A percentile compares a stretch with the other conserved stretches of the same genome.
These are phyloP conservation scores for Cyberlindnera suaveolens DNA, from an alignment of 805 yeast species.

Conservation along the genomic window DNA sequence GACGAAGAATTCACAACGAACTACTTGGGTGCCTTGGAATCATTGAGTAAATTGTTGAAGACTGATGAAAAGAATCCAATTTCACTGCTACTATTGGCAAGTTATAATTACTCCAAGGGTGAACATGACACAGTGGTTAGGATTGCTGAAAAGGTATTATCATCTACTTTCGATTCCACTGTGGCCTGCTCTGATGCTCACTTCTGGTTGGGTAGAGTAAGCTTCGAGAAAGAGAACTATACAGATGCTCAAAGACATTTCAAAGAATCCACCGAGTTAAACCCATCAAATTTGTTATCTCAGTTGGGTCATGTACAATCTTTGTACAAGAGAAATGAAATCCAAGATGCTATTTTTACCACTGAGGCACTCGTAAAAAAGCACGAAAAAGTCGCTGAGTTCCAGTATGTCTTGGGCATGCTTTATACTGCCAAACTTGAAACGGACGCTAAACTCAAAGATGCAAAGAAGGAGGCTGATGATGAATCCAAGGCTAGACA, in stretches of 20 bases:
- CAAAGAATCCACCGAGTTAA: conserved; percentile 60
- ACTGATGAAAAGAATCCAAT: conserved; percentile 47
- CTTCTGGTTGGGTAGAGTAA: conserved; percentile 84
- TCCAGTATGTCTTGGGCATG: conserved; percentile 69
- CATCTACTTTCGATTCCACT: conserved; percentile 31
- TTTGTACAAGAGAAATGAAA: conserved; percentile 63
- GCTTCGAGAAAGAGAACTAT: conserved; percentile 53
- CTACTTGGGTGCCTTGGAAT: conserved; percentile 54
- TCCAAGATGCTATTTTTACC: conserved; percentile 80
- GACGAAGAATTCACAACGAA: conserved; percentile 51
- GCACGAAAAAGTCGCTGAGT: conserved; percentile 67
- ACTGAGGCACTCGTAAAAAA: conserved; percentile 68
- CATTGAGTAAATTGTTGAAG: conserved; percentile 29
- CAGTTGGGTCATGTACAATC: conserved; percentile 83
- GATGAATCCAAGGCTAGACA: conserved; percentile 45
- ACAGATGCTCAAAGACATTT: conserved; percentile 68
- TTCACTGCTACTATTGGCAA: conserved; percentile 58
- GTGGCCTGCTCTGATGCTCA: conserved; percentile 52
- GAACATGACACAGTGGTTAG: conserved; percentile 51
- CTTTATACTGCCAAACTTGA: conserved; percentile 41
- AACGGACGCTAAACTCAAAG: neutral
- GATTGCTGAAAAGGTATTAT: conserved; percentile 45
- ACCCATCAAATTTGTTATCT: conserved; percentile 62
- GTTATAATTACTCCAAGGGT: conserved; percentile 66
- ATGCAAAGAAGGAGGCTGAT: conserved; percentile 2